A percentile compares a stretch with the other conserved stretches of the same genome.
Conservation (phyloP, 2,329 filamentous ascomycete genomes). For the Fusarium duplospermum region DNA sequence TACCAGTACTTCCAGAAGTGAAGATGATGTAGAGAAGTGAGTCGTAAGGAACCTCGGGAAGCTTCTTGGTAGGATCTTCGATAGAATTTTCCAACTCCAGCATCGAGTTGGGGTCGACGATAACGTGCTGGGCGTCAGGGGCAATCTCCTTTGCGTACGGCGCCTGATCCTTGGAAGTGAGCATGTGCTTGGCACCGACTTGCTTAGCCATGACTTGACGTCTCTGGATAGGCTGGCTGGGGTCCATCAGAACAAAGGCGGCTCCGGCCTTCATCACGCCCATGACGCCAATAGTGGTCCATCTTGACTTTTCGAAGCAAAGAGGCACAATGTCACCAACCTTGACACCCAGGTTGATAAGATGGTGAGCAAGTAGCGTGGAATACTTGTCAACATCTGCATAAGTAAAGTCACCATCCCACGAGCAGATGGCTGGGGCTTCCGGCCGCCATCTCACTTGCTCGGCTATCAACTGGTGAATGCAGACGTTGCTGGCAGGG, state of each 20-base stretch:
- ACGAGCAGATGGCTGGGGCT: slow-evolving; percentile 45
- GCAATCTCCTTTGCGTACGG: slow-evolving; percentile 32
- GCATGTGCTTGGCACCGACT: slow-evolving; percentile 32
- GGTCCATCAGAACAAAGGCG: slow-evolving; percentile 48
- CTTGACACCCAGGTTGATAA: slow-evolving; percentile 37
- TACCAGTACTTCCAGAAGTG: slow-evolving; percentile 73
- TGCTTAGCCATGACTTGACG: slow-evolving; percentile 39
- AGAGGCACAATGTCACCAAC: slow-evolving; percentile 45
- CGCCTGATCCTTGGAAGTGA: slow-evolving; percentile 34
- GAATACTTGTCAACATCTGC: slow-evolving; percentile 38
- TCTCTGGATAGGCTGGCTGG: slow-evolving; percentile 39
- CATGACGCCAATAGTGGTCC: slow-evolving; percentile 47
- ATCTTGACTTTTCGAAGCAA: slow-evolving; percentile 49
- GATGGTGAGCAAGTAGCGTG: slow-evolving; percentile 39
- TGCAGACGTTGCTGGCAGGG: slow-evolving; percentile 24
- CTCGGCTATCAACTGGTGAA: slow-evolving; percentile 42
- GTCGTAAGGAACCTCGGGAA: slow-evolving; percentile 55
- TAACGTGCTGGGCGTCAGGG: slow-evolving; percentile 29
- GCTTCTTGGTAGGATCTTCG: slow-evolving; percentile 24
- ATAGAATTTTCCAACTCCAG: slow-evolving; percentile 26
- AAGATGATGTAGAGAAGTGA: slow-evolving; percentile 69
- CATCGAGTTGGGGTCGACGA: slow-evolving; percentile 28
- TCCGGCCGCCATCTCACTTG: slow-evolving; percentile 38
- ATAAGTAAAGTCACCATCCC: slow-evolving; percentile 49
- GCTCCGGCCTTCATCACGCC: slow-evolving; percentile 50